A percentile compares a stretch with the other conserved stretches of the same genome.
Evolutionary conservation across 352 stramenopile genomes (phyloP).

Genomic region (Phytopythium sindhum): DNA sequence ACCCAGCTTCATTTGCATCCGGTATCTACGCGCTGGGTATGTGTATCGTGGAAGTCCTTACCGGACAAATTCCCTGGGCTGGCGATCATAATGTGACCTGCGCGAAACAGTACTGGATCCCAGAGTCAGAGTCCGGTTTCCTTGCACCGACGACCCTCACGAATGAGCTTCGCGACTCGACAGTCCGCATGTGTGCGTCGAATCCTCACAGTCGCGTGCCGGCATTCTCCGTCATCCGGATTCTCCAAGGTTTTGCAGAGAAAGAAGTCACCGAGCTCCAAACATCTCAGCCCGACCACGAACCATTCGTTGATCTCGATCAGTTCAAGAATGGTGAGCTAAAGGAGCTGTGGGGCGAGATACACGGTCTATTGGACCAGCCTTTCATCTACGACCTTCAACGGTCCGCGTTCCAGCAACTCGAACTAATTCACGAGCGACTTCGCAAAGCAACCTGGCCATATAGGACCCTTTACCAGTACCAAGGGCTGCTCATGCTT

Average conservation of each 20-base stretch:
- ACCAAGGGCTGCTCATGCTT: not conserved
- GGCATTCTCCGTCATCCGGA: not conserved
- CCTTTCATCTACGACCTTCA: not conserved
- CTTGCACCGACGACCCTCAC: not conserved
- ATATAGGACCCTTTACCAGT: not conserved
- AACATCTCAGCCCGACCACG: not conserved
- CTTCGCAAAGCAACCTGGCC: not conserved
- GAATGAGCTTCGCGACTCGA: not conserved
- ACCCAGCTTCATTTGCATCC: not conserved
- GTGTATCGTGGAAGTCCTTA: conserved; percentile 7
- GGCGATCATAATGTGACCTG: not conserved
- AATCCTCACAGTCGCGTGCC: not conserved
- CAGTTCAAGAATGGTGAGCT: not conserved
- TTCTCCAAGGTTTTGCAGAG: not conserved
- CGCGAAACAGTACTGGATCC: not conserved
- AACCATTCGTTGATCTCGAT: not conserved
- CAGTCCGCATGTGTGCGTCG: not conserved
- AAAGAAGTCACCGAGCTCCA: not conserved
- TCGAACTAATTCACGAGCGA: not conserved
- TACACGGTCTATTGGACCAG: not conserved
- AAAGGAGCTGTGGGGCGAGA: not conserved
- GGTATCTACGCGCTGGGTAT: conserved; percentile 13
- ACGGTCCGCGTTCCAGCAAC: not conserved
- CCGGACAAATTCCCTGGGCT: not conserved
- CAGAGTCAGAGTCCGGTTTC: not conserved